A percentile compares a stretch with the other conserved stretches of the same genome.
Evolutionary conservation across 805 yeast species (phyloP).

Genomic region (Saccharomyces paradoxus): DNA sequence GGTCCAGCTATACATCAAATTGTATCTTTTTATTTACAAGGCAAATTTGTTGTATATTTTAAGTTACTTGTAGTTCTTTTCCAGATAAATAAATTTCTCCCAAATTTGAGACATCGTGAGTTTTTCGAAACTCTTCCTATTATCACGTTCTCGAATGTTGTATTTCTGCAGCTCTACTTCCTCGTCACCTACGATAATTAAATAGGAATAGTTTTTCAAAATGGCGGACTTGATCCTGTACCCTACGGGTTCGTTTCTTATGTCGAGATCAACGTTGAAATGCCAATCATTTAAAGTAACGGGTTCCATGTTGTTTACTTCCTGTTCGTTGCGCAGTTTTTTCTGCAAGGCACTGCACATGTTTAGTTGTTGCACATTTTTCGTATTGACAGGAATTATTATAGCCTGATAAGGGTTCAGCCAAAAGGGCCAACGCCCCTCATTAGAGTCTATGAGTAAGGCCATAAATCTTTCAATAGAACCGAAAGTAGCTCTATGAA

Average conservation of each 20-base stretch:
- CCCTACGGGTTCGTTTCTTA: conserved; percentile 70
- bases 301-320: conserved; percentile 30
- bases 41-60: conserved; percentile 6
- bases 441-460: conserved; percentile 76
- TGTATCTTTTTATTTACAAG: conserved; percentile 2
- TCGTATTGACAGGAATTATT: conserved; percentile 67
- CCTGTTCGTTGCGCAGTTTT: conserved; percentile 41
- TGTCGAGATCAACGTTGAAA: conserved; percentile 70
- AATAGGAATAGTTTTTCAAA: conserved; percentile 63
- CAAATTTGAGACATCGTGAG: conserved; percentile 45
- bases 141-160: conserved; percentile 55
- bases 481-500: conserved; percentile 93
- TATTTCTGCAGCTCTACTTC: conserved; percentile 55
- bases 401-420: conserved; percentile 84
- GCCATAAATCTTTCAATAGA: conserved; percentile 91
- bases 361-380: conserved; percentile 37
- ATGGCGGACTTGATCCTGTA: conserved; percentile 74
- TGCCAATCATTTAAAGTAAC: conserved; percentile 50
- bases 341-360: conserved; percentile 45
- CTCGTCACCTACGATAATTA: conserved; percentile 80
- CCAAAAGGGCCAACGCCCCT: conserved; percentile 98
- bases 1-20: neutral
- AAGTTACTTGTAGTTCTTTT: conserved; percentile 37
- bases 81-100: conserved; percentile 46
- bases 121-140: conserved; percentile 35